Base-by-base conservation (phyloP, 441 rosid genomes). In the Adansonia madagascariensis region DNA sequence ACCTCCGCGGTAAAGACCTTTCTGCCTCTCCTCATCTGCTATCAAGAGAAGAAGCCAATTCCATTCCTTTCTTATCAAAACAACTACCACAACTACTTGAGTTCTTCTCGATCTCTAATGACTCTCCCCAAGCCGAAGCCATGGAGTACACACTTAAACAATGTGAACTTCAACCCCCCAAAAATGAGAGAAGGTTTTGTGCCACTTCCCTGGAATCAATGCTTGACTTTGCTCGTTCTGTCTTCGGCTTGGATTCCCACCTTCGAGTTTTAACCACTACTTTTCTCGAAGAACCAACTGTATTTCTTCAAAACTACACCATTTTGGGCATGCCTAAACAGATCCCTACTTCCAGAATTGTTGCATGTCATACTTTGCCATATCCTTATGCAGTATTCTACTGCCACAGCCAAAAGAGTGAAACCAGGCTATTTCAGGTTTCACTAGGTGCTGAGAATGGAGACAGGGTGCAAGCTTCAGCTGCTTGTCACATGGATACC, bases 341-440 rank as follows among this genome's bases (percentile, higher is more conserved):
- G 79, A 75, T 91, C 6, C 4, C 69, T 52, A 84, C 84, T 43
- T 39, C 65, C 0, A 88, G 73, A 80, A 84, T 83, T 80, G 20
- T 93, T 47, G 95, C 86, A 41, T 91, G 98, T 46, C 98, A 95
- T 56, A 79, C 85, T 27, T 79, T 93, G 98, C 92, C 95, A 4
- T 93, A 87, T 76, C 98, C 97, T 14, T 89, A 87, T 53, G 91
- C 83, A 17, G 93, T 93, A 43, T 95, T 86, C 84, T 91, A 85
- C 47, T 91, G 98, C 81, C 97, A 95, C 74, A 78, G 86, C 41
- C 91, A 87, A 27, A 82, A 80, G 66, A 80, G 83, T 39, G 88
- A 82, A 44, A 86, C 71, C 46, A 87, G 75, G 82, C 55, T 90
- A 39, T 91, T 87, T 76, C 78, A 86, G 85, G 65, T 91, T 66